Percentiles rank a stretch among this genome's conserved stretches.
Evolutionary conservation across 345 rosid species (phyloP).

Genomic region (Euphorbia pulcherrima): DNA sequence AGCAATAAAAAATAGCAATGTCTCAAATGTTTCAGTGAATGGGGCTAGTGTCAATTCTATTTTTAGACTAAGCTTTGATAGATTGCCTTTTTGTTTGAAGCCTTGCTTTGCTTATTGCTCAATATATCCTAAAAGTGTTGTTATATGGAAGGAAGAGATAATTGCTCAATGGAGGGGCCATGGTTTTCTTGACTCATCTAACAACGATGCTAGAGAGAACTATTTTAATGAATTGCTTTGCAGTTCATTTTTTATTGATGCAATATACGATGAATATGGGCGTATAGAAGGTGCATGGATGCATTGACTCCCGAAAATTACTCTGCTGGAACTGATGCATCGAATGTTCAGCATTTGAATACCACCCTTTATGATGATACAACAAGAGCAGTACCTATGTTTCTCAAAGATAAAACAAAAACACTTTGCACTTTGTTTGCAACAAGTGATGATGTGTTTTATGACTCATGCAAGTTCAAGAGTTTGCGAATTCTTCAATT

Average conservation of each 20-base stretch:
- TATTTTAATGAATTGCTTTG: conserved; percentile 21
- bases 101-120: conserved; percentile 14
- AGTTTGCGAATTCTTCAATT: not conserved
- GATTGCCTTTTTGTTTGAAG: not conserved
- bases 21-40: conserved; percentile 3
- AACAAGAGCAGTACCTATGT: not conserved
- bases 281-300: conserved; percentile 16
- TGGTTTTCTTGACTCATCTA: not conserved
- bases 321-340: not conserved
- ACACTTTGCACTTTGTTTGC: not conserved
- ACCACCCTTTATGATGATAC: not conserved
- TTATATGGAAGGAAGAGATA: not conserved
- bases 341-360: not conserved
- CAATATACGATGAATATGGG: not conserved
- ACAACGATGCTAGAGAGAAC: conserved; percentile 5
- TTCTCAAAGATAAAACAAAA: not conserved
- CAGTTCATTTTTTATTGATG: conserved; percentile 27
- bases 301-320: conserved; percentile 6
- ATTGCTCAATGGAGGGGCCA: conserved; percentile 4
- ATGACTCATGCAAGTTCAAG: not conserved
- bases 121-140: not conserved
- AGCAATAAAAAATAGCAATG: conserved; percentile 9
- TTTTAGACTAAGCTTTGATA: conserved; percentile 15
- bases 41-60: not conserved
- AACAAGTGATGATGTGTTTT: not conserved